Conservation (phyloP, 139 green algal genomes). For the Closterium sp. region DNA sequence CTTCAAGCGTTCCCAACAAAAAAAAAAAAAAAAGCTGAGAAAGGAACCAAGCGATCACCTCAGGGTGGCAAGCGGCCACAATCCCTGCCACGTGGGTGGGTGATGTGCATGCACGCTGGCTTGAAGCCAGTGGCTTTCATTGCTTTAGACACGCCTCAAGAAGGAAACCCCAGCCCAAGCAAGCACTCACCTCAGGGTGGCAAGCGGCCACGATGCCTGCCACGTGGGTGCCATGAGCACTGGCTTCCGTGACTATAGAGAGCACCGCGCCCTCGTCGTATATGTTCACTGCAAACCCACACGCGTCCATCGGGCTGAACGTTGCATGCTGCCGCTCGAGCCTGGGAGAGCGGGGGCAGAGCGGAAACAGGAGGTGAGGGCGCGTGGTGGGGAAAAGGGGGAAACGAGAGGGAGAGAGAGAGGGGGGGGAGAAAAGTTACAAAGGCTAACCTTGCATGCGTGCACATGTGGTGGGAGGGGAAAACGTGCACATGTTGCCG, state of each 20-base stretch:
- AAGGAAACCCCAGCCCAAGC: too few species aligned
- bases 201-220: conserved; percentile 82
- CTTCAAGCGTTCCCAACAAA: background rate
- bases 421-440: background rate
- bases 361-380: background rate
- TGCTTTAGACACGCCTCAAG: too few species aligned
- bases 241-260: conserved; percentile 80
- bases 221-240: conserved; percentile 85
- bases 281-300: conserved; percentile 82
- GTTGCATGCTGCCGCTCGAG: conserved; percentile 35
- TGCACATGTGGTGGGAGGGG: too few species aligned
- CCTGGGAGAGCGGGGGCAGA: background rate
- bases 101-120: too few species aligned
- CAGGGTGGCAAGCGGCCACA: conserved; percentile 72
- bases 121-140: too few species aligned
- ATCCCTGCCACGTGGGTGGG: conserved; percentile 90
- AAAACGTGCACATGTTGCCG: too few species aligned
- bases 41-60: too few species aligned
- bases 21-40: too few species aligned
- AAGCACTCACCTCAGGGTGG: conserved; percentile 65
- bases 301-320: conserved; percentile 66
- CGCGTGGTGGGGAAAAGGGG: background rate
- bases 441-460: too few species aligned
- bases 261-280: conserved; percentile 76
- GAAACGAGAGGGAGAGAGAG: background rate